phyloP scores from a whole-genome alignment of 2,329 filamentous ascomycete species.

The Orbilia ellipsospora region DNA sequence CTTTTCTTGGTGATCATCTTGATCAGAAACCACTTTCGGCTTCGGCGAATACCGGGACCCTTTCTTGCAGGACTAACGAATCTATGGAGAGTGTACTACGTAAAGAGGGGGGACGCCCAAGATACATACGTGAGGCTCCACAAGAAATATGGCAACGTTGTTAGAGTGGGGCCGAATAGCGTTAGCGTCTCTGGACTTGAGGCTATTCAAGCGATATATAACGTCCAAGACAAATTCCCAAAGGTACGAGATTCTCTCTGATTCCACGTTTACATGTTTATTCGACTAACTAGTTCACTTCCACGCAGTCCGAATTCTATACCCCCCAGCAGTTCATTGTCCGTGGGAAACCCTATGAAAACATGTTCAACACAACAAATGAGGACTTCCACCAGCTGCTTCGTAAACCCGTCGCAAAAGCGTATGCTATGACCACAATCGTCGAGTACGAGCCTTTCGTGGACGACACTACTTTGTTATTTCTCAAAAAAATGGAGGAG shows the following conservation, averaged over 20 bases:
- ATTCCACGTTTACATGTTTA: neutral
- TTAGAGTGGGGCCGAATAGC: slow-evolving; percentile 78
- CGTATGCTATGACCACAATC: slow-evolving; percentile 80
- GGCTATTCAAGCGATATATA: slow-evolving; percentile 80
- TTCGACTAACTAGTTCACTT: neutral
- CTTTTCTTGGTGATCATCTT: slow-evolving; percentile 15
- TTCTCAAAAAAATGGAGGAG: slow-evolving; percentile 54
- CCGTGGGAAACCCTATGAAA: slow-evolving; percentile 74
- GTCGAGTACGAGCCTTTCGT: slow-evolving; percentile 84
- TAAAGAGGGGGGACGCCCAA: slow-evolving; percentile 73
- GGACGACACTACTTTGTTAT: slow-evolving; percentile 72
- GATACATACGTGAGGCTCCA: slow-evolving; percentile 76
- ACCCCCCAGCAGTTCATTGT: slow-evolving; percentile 79
- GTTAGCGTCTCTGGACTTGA: slow-evolving; percentile 79
- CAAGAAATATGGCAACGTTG: slow-evolving; percentile 76
- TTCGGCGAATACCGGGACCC: slow-evolving; percentile 79
- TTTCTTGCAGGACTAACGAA: slow-evolving; percentile 75
- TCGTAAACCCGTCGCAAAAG: slow-evolving; percentile 78
- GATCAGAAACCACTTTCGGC: slow-evolving; percentile 66
- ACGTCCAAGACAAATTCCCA: slow-evolving; percentile 80
- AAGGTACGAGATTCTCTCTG: slow-evolving; percentile 69
- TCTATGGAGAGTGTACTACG: slow-evolving; percentile 79
- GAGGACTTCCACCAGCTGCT: slow-evolving; percentile 81
- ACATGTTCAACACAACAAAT: slow-evolving; percentile 80
- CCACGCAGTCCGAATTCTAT: slow-evolving; percentile 77